These are phyloP conservation scores for Pharnaceum exiguum DNA, from an alignment of 148 eudicot genomes.

Conservation along the genomic window DNA sequence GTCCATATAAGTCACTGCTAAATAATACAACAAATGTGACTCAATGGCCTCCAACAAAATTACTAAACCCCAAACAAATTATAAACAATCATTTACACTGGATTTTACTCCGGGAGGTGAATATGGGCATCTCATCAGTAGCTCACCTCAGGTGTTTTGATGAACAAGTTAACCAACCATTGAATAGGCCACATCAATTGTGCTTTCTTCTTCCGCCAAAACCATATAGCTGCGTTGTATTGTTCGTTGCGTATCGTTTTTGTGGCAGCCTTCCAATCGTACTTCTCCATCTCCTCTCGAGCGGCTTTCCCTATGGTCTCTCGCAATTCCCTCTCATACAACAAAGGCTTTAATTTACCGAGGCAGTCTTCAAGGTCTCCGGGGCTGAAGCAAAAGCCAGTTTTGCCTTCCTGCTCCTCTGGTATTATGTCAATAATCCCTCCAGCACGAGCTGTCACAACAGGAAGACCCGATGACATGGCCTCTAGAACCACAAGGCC, in stretches of 20 bases:
- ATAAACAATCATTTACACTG: slow-evolving; percentile 3
- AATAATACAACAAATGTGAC: slow-evolving; percentile 19
- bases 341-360: slow-evolving; percentile 54
- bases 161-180: slow-evolving; percentile 43
- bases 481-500: slow-evolving; percentile 90
- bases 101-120: too few species aligned
- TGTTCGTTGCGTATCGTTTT: slow-evolving; percentile 64
- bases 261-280: slow-evolving; percentile 89
- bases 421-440: slow-evolving; percentile 88
- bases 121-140: slow-evolving; percentile 25
- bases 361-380: slow-evolving; percentile 83
- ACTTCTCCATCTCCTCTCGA: slow-evolving; percentile 88
- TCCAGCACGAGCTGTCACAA: slow-evolving; percentile 88
- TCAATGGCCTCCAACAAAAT: background rate
- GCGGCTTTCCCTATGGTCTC: slow-evolving; percentile 69
- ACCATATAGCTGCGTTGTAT: slow-evolving; percentile 85
- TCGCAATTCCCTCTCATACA: slow-evolving; percentile 49
- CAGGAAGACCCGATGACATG: slow-evolving; percentile 92
- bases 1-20: too few species aligned
- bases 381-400: slow-evolving; percentile 59
- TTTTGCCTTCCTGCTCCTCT: slow-evolving; percentile 67
- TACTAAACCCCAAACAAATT: slow-evolving; percentile 1
- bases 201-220: slow-evolving; percentile 74
- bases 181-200: slow-evolving; percentile 60
- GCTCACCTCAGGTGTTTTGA: slow-evolving; percentile 42